Conservation (phyloP, 2,329 filamentous ascomycete species). For the Chaetothyriales sp. region DNA sequence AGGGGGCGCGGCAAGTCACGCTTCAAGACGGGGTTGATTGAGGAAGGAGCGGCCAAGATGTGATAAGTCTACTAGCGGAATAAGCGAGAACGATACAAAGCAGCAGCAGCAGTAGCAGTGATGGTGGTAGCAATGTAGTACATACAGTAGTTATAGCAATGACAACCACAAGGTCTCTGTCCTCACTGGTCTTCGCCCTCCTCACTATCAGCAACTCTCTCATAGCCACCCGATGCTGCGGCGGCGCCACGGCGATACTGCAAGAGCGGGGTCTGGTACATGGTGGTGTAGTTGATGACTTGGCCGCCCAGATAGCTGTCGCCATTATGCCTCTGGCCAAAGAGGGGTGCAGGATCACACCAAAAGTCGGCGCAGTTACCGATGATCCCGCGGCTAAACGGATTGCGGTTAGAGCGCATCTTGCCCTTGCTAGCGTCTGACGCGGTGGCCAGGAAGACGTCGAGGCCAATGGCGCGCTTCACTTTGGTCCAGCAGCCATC, state of each 20-base stretch:
- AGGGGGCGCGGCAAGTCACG: background rate
- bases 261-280: conserved; percentile 41
- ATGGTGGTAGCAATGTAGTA: background rate
- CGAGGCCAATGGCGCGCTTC: conserved; percentile 73
- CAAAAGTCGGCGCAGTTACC: conserved; percentile 93
- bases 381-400: conserved; percentile 69
- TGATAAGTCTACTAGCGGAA: background rate
- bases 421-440: conserved; percentile 44
- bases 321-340: conserved; percentile 59
- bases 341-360: conserved; percentile 74
- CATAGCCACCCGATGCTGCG: conserved; percentile 30
- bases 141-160: background rate
- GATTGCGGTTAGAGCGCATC: conserved; percentile 48
- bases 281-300: conserved; percentile 66
- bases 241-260: conserved; percentile 2
- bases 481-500: conserved; percentile 60
- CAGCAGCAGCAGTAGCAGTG: too few relatives aligned
- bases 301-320: conserved; percentile 49
- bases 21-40: background rate
- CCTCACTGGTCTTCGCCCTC: conserved; percentile 20
- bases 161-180: too few relatives aligned
- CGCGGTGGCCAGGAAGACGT: conserved; percentile 86
- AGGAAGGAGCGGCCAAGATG: background rate
- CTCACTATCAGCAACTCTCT: conserved; percentile 44
- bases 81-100: background rate